Base-by-base conservation (phyloP, 1,284 basidiomycete genomes). In the Trametes versicolor region DNA sequence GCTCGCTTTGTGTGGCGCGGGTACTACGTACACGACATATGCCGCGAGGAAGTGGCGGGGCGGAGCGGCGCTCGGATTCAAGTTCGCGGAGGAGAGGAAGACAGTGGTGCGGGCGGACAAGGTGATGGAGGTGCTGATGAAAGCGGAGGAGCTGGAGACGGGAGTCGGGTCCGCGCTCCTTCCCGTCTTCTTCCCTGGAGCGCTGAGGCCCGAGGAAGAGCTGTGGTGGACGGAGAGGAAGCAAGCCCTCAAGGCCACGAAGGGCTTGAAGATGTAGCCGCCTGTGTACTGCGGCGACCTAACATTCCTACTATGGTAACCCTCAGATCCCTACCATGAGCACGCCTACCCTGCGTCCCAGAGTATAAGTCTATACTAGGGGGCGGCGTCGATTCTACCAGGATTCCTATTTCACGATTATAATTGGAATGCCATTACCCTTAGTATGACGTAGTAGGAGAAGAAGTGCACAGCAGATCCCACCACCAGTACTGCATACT, bases 121-220 rank as follows among this genome's bases (percentile, higher is more conserved):
- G 61, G 70, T 72, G 29, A 70, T 72, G 54, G 39, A 25, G n/a
- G 54, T 65, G 23, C 58, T 72, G 36, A 55, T 59, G 62, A 47
- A 54, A 56, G 65, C 62, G 13, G 70, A 71, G 62, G 63, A 63
- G 41, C 8, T 57, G 21, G 62, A 70, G 62, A 27, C 32, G n/a
- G 63, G 67, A 19, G 71, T 69, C 8, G 71, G 71, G 12, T 23
- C 66, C 2, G 67, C 66, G 6, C 69, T 72, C n/a, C 45, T 71
- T 1, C 68, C 68, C 0, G 57, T 70, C 7, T 71, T 70, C 49
- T 72, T 72, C 47, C 71, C 70, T 3, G 71, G 71, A 0, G 45
- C 48, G 25, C 57, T 72, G 47, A 59, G 68, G 52, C 56, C 61
- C 8, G 66, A 69, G 21, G 71, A 72, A 43, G 66, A 68, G 47